These are phyloP conservation scores for Barnettozyma californica DNA, from an alignment of 805 yeast genomes.

Conservation along the genomic window DNA sequence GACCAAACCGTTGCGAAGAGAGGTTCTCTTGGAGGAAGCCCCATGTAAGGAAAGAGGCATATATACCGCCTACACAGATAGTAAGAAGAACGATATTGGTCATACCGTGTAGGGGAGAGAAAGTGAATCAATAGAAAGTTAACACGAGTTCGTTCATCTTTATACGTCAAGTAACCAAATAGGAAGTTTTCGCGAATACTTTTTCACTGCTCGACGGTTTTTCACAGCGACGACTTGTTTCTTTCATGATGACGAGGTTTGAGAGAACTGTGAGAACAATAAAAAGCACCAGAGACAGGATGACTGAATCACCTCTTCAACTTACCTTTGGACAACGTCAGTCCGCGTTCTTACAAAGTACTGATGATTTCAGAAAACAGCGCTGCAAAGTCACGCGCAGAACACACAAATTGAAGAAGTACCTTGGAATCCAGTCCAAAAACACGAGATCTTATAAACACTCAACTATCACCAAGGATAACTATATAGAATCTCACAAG, in stretches of 20 bases:
- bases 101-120: constrained; percentile 1
- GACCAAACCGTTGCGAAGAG: constrained; percentile 67
- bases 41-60: constrained; percentile 86
- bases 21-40: constrained; percentile 87
- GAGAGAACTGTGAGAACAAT: not conserved
- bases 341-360: constrained; percentile 56
- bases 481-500: constrained; percentile 45
- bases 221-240: not conserved
- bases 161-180: not conserved
- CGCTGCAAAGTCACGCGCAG: constrained; percentile 57
- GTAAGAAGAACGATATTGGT: constrained; percentile 15
- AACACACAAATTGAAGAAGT: constrained; percentile 59
- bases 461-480: constrained; percentile 43
- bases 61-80: constrained; percentile 56
- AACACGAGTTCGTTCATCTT: not conserved
- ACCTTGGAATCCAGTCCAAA: constrained; percentile 54
- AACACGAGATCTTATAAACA: constrained; percentile 59
- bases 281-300: not conserved
- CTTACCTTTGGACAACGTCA: constrained; percentile 48
- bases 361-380: constrained; percentile 65
- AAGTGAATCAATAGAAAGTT: not conserved
- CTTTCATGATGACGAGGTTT: not conserved
- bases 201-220: not conserved
- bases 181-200: constrained; percentile 4
- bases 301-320: constrained; percentile 22